Evolutionary conservation across 495 filamentous ascomycete species (phyloP).

Genomic region (Trichoderma virens): DNA sequence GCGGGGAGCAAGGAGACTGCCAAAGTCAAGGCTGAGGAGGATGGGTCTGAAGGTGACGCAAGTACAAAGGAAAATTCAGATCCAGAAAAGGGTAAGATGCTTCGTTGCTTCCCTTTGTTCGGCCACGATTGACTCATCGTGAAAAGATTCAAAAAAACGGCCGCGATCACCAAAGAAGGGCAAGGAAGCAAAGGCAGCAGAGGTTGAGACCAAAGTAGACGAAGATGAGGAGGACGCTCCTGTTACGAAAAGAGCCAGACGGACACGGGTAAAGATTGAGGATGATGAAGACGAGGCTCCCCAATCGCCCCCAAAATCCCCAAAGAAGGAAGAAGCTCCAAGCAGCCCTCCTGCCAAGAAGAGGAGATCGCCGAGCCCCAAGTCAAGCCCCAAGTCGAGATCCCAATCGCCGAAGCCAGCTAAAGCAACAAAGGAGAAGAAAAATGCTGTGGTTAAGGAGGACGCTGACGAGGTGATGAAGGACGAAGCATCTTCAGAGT

Average conservation of each 20-base stretch:
- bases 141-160: slow-evolving; percentile 37
- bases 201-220: slow-evolving; percentile 26
- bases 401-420: slow-evolving; percentile 14
- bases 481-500: slow-evolving; percentile 44
- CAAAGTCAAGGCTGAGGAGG: slow-evolving; percentile 24
- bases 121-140: neutral
- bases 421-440: slow-evolving; percentile 22
- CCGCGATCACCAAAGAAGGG: slow-evolving; percentile 21
- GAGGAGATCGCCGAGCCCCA: neutral
- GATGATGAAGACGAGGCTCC: slow-evolving; percentile 34
- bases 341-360: slow-evolving; percentile 11
- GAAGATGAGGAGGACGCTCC: slow-evolving; percentile 44
- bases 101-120: neutral
- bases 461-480: slow-evolving; percentile 22
- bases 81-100: slow-evolving; percentile 25
- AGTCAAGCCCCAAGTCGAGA: slow-evolving; percentile 17
- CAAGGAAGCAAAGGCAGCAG: slow-evolving; percentile 6
- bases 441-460: neutral
- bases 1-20: slow-evolving; percentile 27
- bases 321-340: slow-evolving; percentile 15
- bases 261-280: slow-evolving; percentile 29
- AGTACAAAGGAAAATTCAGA: slow-evolving; percentile 23
- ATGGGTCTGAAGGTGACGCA: slow-evolving; percentile 19
- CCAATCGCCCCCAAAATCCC: slow-evolving; percentile 15
- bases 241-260: slow-evolving; percentile 43